phyloP scores from a whole-genome alignment of 2,329 filamentous ascomycete genomes.

The Penicillium sclerotiorum region DNA sequence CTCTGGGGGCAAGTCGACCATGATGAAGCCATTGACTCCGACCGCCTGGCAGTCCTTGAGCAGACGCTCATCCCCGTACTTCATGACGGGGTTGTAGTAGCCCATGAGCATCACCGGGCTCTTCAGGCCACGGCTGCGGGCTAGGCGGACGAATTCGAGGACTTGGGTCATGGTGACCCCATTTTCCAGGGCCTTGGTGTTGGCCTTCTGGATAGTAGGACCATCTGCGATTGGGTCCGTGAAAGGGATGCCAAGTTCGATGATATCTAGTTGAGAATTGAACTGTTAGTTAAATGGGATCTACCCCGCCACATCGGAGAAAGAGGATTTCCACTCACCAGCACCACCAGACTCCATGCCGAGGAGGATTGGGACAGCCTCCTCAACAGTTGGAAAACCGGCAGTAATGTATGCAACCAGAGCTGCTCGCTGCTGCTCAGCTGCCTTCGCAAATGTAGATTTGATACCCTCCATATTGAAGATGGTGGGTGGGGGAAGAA shows the following conservation, averaged over 20 bases:
- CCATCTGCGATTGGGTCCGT: slow-evolving; percentile 98
- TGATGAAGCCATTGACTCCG: slow-evolving; percentile 93
- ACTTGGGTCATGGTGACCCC: slow-evolving; percentile 80
- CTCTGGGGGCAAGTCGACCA: slow-evolving; percentile 93
- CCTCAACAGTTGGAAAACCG: slow-evolving; percentile 80
- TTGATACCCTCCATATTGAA: slow-evolving; percentile 57
- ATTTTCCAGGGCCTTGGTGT: slow-evolving; percentile 86
- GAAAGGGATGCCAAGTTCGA: slow-evolving; percentile 95
- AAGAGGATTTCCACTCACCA: slow-evolving; percentile 55
- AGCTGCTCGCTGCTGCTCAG: slow-evolving; percentile 67
- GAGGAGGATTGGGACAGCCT: slow-evolving; percentile 81
- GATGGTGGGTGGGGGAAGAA: not conserved
- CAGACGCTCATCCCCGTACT: slow-evolving; percentile 90
- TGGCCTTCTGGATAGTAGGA: slow-evolving; percentile 93
- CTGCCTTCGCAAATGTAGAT: slow-evolving; percentile 59
- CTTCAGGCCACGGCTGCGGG: slow-evolving; percentile 74
- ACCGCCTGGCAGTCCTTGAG: slow-evolving; percentile 80
- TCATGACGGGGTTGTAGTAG: slow-evolving; percentile 95
- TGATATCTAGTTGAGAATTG: slow-evolving; percentile 67
- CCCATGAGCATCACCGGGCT: slow-evolving; percentile 93
- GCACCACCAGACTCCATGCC: slow-evolving; percentile 91
- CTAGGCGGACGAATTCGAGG: slow-evolving; percentile 80
- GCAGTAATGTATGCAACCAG: slow-evolving; percentile 96
- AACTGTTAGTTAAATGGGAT: slow-evolving; percentile 9
- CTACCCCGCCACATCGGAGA: slow-evolving; percentile 5